Evolutionary conservation across 108 stramenopile genomes (phyloP).

Genomic region (Fistulifera solaris): DNA sequence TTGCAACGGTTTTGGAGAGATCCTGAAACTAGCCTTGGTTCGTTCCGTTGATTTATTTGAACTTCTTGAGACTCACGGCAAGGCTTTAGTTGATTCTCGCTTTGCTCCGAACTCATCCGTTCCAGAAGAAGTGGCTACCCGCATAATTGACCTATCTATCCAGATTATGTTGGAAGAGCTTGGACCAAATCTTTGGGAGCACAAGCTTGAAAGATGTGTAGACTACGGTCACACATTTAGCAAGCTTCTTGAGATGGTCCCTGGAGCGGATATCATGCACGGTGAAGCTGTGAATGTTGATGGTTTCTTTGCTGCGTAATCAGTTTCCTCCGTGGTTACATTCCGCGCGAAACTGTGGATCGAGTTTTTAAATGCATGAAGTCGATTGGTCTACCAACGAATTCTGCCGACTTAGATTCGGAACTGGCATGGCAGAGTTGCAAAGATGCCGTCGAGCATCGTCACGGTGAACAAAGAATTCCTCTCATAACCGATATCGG

Average conservation of each 20-base stretch:
- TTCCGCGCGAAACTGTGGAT: slow-evolving; percentile 68
- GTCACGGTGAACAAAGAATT: slow-evolving; percentile 89
- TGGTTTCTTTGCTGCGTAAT: slow-evolving; percentile 88
- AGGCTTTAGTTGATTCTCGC: slow-evolving; percentile 60
- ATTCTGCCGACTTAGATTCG: slow-evolving; percentile 57
- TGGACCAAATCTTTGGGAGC: slow-evolving; percentile 96
- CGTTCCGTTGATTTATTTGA: slow-evolving; percentile 84
- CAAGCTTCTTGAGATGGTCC: slow-evolving; percentile 91
- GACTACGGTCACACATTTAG: slow-evolving; percentile 95
- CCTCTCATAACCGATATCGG: slow-evolving; percentile 90
- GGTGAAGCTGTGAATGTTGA: slow-evolving; percentile 97
- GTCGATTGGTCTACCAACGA: slow-evolving; percentile 68
- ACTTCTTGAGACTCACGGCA: slow-evolving; percentile 87
- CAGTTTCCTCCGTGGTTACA: slow-evolving; percentile 80
- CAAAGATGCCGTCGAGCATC: slow-evolving; percentile 91
- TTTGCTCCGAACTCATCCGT: slow-evolving; percentile 46
- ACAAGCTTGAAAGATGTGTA: slow-evolving; percentile 82
- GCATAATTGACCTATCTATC: slow-evolving; percentile 90
- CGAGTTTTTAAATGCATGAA: slow-evolving; percentile 83
- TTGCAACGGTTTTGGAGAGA: slow-evolving; percentile 93
- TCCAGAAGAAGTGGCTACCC: slow-evolving; percentile 57
- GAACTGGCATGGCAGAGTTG: slow-evolving; percentile 82
- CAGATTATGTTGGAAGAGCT: slow-evolving; percentile 97
- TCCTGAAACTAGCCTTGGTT: slow-evolving; percentile 91
- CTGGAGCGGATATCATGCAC: slow-evolving; percentile 91